Evolutionary conservation across 1,284 basidiomycete genomes (phyloP).

Genomic region (Cerrena zonata): DNA sequence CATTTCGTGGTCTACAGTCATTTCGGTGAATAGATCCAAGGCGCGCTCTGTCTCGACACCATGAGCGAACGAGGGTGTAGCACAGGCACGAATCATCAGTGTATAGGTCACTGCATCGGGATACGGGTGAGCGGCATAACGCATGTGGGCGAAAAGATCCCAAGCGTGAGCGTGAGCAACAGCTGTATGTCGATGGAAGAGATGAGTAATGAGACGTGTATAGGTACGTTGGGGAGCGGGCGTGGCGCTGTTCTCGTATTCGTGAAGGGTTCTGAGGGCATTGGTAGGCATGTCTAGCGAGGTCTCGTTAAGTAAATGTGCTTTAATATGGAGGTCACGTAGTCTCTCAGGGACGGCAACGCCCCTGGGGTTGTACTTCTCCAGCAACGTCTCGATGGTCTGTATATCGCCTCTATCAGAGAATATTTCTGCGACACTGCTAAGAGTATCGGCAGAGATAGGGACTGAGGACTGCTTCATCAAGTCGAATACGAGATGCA

Average conservation of each 20-base stretch:
- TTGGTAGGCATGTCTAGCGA: slow-evolving; percentile 41
- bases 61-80: slow-evolving; percentile 27
- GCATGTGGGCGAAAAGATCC: slow-evolving; percentile 94
- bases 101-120: slow-evolving; percentile 76
- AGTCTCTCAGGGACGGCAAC: slow-evolving; percentile 48
- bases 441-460: slow-evolving; percentile 37
- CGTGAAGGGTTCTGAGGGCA: slow-evolving; percentile 58
- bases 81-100: slow-evolving; percentile 86
- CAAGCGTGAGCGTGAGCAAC: slow-evolving; percentile 71
- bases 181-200: slow-evolving; percentile 48
- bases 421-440: slow-evolving; percentile 44
- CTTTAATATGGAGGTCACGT: slow-evolving; percentile 63
- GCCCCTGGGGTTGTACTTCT: slow-evolving; percentile 33
- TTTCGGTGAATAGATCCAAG: slow-evolving; percentile 88
- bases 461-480: slow-evolving; percentile 45
- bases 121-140: slow-evolving; percentile 82
- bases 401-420: slow-evolving; percentile 42
- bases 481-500: slow-evolving; percentile 31
- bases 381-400: slow-evolving; percentile 42
- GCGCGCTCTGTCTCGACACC: slow-evolving; percentile 79
- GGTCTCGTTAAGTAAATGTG: slow-evolving; percentile 44
- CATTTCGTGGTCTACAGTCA: slow-evolving; percentile 67
- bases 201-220: slow-evolving; percentile 53
- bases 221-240: slow-evolving; percentile 64
- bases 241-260: slow-evolving; percentile 53